phyloP scores from a whole-genome alignment of 2,329 filamentous ascomycete genomes.

The Periconia sp. region DNA sequence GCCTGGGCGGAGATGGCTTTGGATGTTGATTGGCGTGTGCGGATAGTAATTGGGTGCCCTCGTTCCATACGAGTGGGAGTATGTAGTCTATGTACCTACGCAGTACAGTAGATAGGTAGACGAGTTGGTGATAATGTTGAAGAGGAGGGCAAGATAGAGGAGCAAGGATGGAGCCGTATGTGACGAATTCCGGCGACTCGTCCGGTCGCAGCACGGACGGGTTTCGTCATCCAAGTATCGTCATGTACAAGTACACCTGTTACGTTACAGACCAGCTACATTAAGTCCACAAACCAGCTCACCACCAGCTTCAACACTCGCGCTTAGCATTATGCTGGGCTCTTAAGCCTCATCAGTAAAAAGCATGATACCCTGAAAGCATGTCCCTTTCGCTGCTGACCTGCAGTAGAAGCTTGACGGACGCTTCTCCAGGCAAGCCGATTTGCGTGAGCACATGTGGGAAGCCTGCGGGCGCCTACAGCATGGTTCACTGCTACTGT shows the following conservation, averaged over 20 bases:
- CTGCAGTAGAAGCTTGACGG: background rate
- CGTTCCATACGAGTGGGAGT: background rate
- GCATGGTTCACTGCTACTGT: too few relatives aligned
- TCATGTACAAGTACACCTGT: too few relatives aligned
- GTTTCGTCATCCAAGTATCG: constrained; percentile 1
- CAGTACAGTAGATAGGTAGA: too few relatives aligned
- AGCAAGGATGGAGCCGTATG: background rate
- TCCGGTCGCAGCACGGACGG: background rate
- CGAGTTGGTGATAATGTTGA: background rate
- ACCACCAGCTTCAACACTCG: too few relatives aligned
- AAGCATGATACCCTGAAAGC: too few relatives aligned
- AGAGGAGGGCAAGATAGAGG: background rate
- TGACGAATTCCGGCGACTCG: background rate
- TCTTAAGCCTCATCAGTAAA: too few relatives aligned
- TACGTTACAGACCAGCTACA: too few relatives aligned
- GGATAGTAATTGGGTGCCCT: background rate
- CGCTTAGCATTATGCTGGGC: too few relatives aligned
- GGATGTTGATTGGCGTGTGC: background rate
- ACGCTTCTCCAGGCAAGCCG: background rate
- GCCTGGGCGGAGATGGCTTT: constrained; percentile 6
- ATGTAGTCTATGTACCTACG: too few relatives aligned
- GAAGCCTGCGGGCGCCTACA: background rate
- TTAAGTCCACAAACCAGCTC: too few relatives aligned
- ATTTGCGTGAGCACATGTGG: background rate
- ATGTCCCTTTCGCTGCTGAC: too few relatives aligned